A percentile compares a stretch with the other conserved stretches of the same genome.
phyloP scores from a whole-genome alignment of 1,284 basidiomycete species.

The Irpex sp. region DNA sequence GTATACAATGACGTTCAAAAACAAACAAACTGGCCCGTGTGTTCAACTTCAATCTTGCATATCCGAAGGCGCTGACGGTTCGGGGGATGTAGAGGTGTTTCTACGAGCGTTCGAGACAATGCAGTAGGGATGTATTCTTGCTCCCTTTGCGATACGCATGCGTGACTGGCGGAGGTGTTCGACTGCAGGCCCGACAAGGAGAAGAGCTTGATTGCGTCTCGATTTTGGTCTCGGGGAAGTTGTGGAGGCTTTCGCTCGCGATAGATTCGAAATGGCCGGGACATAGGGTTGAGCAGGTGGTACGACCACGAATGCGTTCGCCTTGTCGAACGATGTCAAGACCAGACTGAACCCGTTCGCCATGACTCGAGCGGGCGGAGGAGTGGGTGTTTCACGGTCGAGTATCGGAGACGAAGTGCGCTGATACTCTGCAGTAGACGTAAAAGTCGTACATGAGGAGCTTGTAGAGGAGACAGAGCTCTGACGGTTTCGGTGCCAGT shows the following conservation, averaged over 20 bases:
- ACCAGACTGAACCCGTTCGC: constrained; percentile 15
- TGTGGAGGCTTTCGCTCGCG: constrained; percentile 5
- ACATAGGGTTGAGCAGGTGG: constrained; percentile 19
- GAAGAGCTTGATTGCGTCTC: constrained; percentile 8
- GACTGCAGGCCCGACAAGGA: constrained; percentile 25
- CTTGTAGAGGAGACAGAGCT: constrained; percentile 28
- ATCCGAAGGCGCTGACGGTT: not conserved
- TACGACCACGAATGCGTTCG: constrained; percentile 49
- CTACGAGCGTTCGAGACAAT: constrained; percentile 14
- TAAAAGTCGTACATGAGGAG: constrained; percentile 19
- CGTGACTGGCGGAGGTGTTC: constrained; percentile 23
- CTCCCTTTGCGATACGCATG: constrained; percentile 37
- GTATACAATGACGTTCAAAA: not conserved
- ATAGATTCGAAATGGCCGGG: constrained; percentile 7
- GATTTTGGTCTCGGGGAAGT: not conserved
- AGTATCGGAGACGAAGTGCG: constrained; percentile 3
- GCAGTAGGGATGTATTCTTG: constrained; percentile 51
- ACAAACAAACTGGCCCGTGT: too few relatives aligned
- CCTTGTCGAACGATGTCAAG: constrained; percentile 34
- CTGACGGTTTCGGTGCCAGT: constrained; percentile 22
- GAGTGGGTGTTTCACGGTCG: constrained; percentile 7
- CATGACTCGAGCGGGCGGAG: constrained; percentile 16
- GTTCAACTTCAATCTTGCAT: not conserved
- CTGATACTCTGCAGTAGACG: constrained; percentile 20
- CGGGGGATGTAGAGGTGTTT: not conserved